Evolutionary conservation across 495 filamentous ascomycete genomes (phyloP).

Genomic region (Aspergillus bertholletiae): DNA sequence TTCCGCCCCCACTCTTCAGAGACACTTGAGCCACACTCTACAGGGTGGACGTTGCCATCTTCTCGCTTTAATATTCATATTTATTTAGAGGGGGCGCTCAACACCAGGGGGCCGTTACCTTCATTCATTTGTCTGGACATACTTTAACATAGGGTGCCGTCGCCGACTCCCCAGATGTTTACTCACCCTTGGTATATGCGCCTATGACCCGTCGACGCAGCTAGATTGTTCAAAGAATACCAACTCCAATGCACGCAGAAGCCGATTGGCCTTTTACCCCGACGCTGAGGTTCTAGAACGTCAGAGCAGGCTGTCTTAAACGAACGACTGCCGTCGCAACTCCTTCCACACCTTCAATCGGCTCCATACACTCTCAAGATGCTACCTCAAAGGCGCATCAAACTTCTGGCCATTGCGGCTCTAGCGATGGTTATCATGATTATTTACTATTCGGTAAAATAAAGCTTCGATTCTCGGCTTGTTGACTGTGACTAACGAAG

Average conservation of each 20-base stretch:
- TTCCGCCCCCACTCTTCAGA: background rate
- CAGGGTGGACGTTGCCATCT: too few species aligned
- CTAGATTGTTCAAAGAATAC: conserved; percentile 1
- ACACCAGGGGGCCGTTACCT: too few species aligned
- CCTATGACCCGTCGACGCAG: conserved; percentile 18
- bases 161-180: conserved; percentile 15
- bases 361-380: conserved; percentile 40
- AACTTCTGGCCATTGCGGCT: conserved; percentile 53
- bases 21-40: background rate
- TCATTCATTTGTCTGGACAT: too few species aligned
- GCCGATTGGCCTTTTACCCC: background rate
- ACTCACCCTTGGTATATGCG: conserved; percentile 11
- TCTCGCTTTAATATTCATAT: too few species aligned
- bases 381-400: conserved; percentile 68
- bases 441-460: conserved; percentile 61
- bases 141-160: background rate
- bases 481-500: background rate
- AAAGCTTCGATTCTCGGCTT: background rate
- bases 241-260: conserved; percentile 1
- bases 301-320: background rate
- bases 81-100: too few species aligned
- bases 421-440: conserved; percentile 54
- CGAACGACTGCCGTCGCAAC: background rate
- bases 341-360: background rate
- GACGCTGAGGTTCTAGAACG: background rate